Percentiles rank a stretch among this genome's conserved stretches.
These are phyloP conservation scores for Lasiosphaeris hirsuta DNA, from an alignment of 495 filamentous ascomycete genomes.

Conservation along the genomic window DNA sequence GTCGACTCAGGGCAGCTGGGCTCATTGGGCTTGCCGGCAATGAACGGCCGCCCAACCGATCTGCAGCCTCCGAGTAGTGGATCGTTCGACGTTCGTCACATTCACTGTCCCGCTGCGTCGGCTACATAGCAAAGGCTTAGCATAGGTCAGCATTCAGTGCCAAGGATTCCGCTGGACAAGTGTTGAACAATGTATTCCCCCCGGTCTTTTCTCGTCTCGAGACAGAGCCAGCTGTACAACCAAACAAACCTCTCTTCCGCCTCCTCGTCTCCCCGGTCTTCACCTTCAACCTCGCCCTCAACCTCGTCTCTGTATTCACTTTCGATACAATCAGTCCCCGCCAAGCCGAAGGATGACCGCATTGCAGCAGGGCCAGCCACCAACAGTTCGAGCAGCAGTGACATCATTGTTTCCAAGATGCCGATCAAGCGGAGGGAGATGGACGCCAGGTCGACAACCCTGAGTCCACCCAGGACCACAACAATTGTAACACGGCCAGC, in stretches of 20 bases:
- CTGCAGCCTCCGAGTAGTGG: conserved; percentile 16
- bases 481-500: conserved; percentile 34
- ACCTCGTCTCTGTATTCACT: background rate
- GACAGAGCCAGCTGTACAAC: conserved; percentile 16
- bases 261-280: background rate
- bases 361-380: conserved; percentile 12
- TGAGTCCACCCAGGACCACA: conserved; percentile 28
- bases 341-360: conserved; percentile 32
- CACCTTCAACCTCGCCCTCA: background rate
- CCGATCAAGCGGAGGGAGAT: conserved; percentile 23
- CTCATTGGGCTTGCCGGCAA: conserved; percentile 21
- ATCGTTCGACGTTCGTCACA: conserved; percentile 1
- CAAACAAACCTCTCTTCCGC: conserved; percentile 7
- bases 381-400: conserved; percentile 9
- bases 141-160: conserved; percentile 14
- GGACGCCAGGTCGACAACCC: conserved; percentile 22
- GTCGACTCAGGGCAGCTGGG: conserved; percentile 8
- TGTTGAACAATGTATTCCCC: conserved; percentile 34
- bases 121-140: background rate
- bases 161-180: conserved; percentile 9
- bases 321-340: background rate
- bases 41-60: conserved; percentile 20
- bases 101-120: conserved; percentile 6
- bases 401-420: conserved; percentile 24
- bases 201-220: conserved; percentile 35